Conservation (phyloP, 2,329 filamentous ascomycete genomes). For the Neonectria ditissima region DNA sequence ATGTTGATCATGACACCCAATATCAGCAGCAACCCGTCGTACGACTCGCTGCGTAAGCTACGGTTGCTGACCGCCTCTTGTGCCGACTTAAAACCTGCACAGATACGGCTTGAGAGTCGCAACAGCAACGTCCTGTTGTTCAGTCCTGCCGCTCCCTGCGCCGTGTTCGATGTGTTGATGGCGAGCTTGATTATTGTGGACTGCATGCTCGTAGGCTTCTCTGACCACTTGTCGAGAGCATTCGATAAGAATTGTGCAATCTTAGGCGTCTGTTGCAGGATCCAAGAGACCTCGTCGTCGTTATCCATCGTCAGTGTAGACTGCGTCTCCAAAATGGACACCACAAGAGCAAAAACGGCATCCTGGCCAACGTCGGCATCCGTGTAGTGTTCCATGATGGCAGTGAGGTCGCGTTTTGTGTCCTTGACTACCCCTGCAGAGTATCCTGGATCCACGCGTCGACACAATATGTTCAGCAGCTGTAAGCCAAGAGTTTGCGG, state of each 20-base stretch:
- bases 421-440: slow-evolving; percentile 47
- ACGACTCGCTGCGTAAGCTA: slow-evolving; percentile 60
- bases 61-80: slow-evolving; percentile 61
- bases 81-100: slow-evolving; percentile 62
- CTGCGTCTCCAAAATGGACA: slow-evolving; percentile 54
- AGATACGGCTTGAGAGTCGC: slow-evolving; percentile 61
- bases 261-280: slow-evolving; percentile 44
- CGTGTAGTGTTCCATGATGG: slow-evolving; percentile 40
- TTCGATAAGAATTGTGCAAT: slow-evolving; percentile 47
- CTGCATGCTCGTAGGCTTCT: slow-evolving; percentile 42
- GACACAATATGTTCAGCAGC: slow-evolving; percentile 63
- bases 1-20: slow-evolving; percentile 90
- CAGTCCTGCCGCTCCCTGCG: slow-evolving; percentile 77
- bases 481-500: slow-evolving; percentile 74
- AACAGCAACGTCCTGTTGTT: slow-evolving; percentile 68
- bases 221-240: slow-evolving; percentile 48
- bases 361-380: slow-evolving; percentile 33
- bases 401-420: slow-evolving; percentile 43
- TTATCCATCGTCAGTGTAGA: slow-evolving; percentile 45
- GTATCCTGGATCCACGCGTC: slow-evolving; percentile 44
- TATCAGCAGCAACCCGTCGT: slow-evolving; percentile 81
- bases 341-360: slow-evolving; percentile 58
- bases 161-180: slow-evolving; percentile 89
- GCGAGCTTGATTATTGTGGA: slow-evolving; percentile 67
- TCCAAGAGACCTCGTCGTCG: slow-evolving; percentile 37